Conservation (phyloP, 2,329 filamentous ascomycete species). For the Orbilia quercus region DNA sequence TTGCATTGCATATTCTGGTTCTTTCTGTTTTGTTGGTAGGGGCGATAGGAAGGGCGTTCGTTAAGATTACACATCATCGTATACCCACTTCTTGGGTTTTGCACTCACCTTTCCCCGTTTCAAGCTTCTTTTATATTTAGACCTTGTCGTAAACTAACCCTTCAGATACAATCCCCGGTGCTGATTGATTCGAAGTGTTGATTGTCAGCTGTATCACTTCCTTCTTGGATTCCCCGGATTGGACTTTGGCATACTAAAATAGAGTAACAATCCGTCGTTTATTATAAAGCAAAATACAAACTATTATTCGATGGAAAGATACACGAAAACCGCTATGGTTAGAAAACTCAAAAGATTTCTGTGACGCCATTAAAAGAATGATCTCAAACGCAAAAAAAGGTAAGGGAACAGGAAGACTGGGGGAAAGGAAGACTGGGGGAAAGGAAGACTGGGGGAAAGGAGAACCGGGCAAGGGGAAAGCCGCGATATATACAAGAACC, state of each 20-base stretch:
- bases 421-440: neutral
- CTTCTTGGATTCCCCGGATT: too few species aligned
- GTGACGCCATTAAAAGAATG: conserved; percentile 42
- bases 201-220: neutral
- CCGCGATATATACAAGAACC: conserved; percentile 46
- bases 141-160: too few species aligned
- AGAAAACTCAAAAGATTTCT: conserved; percentile 37
- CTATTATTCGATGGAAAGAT: conserved; percentile 26
- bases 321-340: conserved; percentile 54
- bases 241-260: too few species aligned
- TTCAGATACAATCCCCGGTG: too few species aligned
- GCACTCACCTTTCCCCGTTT: neutral
- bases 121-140: too few species aligned
- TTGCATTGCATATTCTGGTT: neutral
- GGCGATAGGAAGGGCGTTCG: neutral
- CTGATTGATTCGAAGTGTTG: too few species aligned
- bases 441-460: neutral
- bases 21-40: neutral
- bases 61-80: neutral
- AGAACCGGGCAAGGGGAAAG: conserved; percentile 1
- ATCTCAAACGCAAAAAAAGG: conserved; percentile 23
- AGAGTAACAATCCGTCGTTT: conserved; percentile 4
- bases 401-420: neutral
- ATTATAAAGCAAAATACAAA: conserved; percentile 12
- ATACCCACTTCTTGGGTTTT: conserved; percentile 4